Percentiles rank a stretch among this genome's conserved stretches.
Conservation (phyloP, 495 filamentous ascomycete species). For the Usnea hakonensis region DNA sequence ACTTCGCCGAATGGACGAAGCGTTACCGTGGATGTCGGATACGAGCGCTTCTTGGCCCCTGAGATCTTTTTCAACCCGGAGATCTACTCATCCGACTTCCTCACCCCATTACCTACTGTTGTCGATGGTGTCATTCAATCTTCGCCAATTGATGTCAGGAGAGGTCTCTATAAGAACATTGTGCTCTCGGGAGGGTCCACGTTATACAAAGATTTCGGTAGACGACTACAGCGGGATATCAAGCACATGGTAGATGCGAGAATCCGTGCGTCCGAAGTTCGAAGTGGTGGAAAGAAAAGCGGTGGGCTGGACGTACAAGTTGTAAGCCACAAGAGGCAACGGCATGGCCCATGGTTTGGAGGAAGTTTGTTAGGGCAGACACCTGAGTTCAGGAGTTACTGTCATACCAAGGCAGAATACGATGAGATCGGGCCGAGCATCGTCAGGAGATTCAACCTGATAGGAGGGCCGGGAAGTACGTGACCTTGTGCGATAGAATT, state of each 20-base stretch:
- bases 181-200: slow-evolving; percentile 95
- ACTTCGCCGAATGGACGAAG: slow-evolving; percentile 78
- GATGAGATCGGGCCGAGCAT: slow-evolving; percentile 93
- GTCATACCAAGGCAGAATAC: slow-evolving; percentile 95
- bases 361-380: slow-evolving; percentile 94
- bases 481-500: slow-evolving; percentile 22
- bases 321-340: slow-evolving; percentile 90
- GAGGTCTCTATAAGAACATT: slow-evolving; percentile 99
- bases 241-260: slow-evolving; percentile 88
- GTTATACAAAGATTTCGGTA: slow-evolving; percentile 94
- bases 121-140: slow-evolving; percentile 96
- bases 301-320: slow-evolving; percentile 93
- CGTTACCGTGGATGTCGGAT: slow-evolving; percentile 84
- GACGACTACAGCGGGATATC: slow-evolving; percentile 92
- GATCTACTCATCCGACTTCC: slow-evolving; percentile 96
- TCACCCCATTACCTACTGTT: slow-evolving; percentile 86
- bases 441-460: slow-evolving; percentile 67
- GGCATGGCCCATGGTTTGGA: slow-evolving; percentile 97
- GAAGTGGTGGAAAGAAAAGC: slow-evolving; percentile 70
- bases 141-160: slow-evolving; percentile 91
- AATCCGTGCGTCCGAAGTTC: slow-evolving; percentile 82
- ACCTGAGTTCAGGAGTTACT: slow-evolving; percentile 97
- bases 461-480: slow-evolving; percentile 79
- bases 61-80: slow-evolving; percentile 99
- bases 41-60: slow-evolving; percentile 94